Evolutionary conservation across 345 rosid genomes (phyloP), one percentile per base, ranked within the genome.

Genomic region (Brassica cretica): DNA sequence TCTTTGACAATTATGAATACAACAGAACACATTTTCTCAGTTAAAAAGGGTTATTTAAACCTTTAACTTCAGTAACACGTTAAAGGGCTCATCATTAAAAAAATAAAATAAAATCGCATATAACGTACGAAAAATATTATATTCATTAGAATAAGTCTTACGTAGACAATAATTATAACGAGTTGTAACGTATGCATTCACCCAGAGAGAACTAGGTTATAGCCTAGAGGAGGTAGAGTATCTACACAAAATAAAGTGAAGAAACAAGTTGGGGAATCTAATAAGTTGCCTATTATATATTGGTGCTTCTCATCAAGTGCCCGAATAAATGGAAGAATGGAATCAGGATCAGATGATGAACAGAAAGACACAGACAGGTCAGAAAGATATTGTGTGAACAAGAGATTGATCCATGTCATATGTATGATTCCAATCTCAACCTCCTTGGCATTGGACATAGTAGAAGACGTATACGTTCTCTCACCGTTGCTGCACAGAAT

Each of bases 401-500:
- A 78, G 76, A 18, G 83, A 79, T 46, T 85, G 77, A 89, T 63
- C 86, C 81, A 78, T 71, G 81, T 79, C 67, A 86, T 62, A 78
- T 91, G 97, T 67, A 76, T 77, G 64, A 81, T 66, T 49, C 91
- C 93, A 68, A 84, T 64, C 75, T 75, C 77, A 78, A 85, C 56
- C 80, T 89, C 89, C 27, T 79, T 73, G 6, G 89, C 88, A 68
- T 88, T 90, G 15, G 84, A 90, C 77, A 87, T 46, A 5, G 60
- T 64, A 74, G 4, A 74, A 53, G 24, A 78, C 18, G n/a, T 14
- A 30, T 1, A 14, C 51, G 5, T 63, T 32, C 69, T 10, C 72
- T 80, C 3, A 91, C 97, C 92, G 70, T 85, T 83, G 82, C 73
- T 79, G 76, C 93, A 90, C 66, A 92, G 89, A 32, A 73, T 76